Evolutionary conservation across 1,284 basidiomycete species (phyloP), one percentile per base, ranked within the genome.

Genomic region (Thelephora terrestris): DNA sequence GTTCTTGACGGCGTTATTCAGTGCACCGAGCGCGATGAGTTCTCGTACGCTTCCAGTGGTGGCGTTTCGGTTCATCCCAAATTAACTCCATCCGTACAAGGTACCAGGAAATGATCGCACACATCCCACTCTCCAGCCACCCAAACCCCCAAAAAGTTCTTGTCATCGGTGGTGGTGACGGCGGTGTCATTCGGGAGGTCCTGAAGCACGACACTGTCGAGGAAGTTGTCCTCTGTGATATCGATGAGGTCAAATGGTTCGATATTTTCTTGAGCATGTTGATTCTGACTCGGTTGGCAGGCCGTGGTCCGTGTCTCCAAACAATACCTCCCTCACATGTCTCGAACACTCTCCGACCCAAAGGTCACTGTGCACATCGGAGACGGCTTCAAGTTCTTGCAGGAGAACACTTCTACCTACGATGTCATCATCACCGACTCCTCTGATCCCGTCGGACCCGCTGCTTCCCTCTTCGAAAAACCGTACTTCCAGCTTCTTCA

Each of bases 101-200:
- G n/a, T 98, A 98, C 70, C 96, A 99, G 67, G 95, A 99, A 73
- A 98, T 99, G 95, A 99, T 99, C 60, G 80, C 95, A 17, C 94
- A 98, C 70, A 73, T 99, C 45, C 95, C 95, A 35, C 77, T 99
- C 55, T 85, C 91, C 21, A 93, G 87, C 54, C 95, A 99, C 68
- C 95, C 96, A 25, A 90, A 97, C 75, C 96, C 95, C 1, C 87
- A 91, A 71, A 85, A 88, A 60, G 94, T 98, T 20, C 82, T 99
- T 35, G 93, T 99, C 50, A 95, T 99, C 53, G 95, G 95, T 51
- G 95, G 95, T 51, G 94, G 95, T 43, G 92, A 95, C 63, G 92
- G 92, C 48, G 93, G 93, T 60, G 95, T 99, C 55, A 90, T 99
- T 43, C 86, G 96, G 50, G 95, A 99, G 68, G 92, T 94, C 32